These are phyloP conservation scores for Trichoderma arundinaceum DNA, from an alignment of 2,329 filamentous ascomycete species.

Conservation along the genomic window DNA sequence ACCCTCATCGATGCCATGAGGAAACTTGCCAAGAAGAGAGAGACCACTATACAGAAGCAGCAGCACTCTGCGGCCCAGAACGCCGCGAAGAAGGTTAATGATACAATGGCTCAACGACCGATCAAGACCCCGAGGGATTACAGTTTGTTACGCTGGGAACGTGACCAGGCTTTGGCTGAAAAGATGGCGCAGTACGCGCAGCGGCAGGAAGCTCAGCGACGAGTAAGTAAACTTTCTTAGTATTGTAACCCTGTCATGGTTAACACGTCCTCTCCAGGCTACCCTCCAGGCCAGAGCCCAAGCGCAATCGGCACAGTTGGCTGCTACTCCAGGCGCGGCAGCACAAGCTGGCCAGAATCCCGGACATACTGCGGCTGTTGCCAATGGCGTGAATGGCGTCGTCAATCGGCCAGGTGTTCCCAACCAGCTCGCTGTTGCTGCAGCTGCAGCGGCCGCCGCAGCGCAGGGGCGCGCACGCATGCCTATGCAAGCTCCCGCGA, in stretches of 20 bases:
- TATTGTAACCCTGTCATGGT: slow-evolving; percentile 30
- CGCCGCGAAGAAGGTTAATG: slow-evolving; percentile 81
- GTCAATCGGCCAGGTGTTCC: slow-evolving; percentile 48
- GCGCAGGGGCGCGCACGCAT: slow-evolving; percentile 57
- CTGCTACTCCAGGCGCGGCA: slow-evolving; percentile 47
- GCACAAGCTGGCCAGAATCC: slow-evolving; percentile 41
- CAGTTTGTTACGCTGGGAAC: slow-evolving; percentile 85
- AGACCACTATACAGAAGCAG: slow-evolving; percentile 83
- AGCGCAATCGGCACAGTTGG: slow-evolving; percentile 53
- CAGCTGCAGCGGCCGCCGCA: slow-evolving; percentile 47
- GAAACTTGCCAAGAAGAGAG: slow-evolving; percentile 92
- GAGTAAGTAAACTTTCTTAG: slow-evolving; percentile 50
- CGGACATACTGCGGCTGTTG: slow-evolving; percentile 39
- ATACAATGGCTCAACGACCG: slow-evolving; percentile 58
- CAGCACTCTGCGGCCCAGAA: slow-evolving; percentile 80
- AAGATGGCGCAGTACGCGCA: slow-evolving; percentile 61
- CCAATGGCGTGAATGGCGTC: slow-evolving; percentile 39
- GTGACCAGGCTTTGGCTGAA: slow-evolving; percentile 72
- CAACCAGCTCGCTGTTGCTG: slow-evolving; percentile 52
- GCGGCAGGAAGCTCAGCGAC: slow-evolving; percentile 65
- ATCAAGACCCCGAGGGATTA: slow-evolving; percentile 87
- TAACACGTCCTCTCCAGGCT: slow-evolving; percentile 44
- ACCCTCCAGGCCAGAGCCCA: slow-evolving; percentile 56
- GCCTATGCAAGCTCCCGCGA: slow-evolving; percentile 59
- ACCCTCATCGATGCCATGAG: slow-evolving; percentile 93